Evolutionary conservation across 345 rosid species (phyloP), one percentile per base, ranked within the genome.

Genomic region (Citrus sp.): DNA sequence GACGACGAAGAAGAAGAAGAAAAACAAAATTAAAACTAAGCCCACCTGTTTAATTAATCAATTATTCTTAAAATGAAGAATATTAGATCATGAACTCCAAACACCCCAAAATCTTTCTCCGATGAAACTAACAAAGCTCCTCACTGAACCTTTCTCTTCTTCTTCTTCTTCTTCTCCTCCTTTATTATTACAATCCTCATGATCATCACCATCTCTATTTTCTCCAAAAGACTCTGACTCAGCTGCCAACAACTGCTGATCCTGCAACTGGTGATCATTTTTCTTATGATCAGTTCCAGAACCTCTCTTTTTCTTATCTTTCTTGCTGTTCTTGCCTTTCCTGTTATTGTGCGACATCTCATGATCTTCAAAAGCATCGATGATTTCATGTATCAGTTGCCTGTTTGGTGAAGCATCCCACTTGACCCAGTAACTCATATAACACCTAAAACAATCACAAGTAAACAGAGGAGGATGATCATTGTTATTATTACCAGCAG

Each of bases 351-450:
- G 65, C 60, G 16, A 18, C 76, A 69, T 58, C 73, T 88, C 80
- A 22, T 77, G 84, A 10, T 90, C 95, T 81, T 94, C 98, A 16
- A 76, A 89, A 63, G 91, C 92, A 74, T 94, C 98, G 77, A 92
- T 89, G 78, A 92, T 89, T 76, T 92, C 90, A 12, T 94, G 97
- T 55, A 94, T 94, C 22, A 91, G 89, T 73, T 94, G 88, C n/a
- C 95, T 87, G 69, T 87, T 91, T 7, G 95, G 93, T 2, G 98
- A 94, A 19, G 87, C 73, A 78, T 92, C 98, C 98, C 98, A 94
- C 75, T 92, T 80, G 76, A 84, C 87, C 97, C 98, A 94, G 82
- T 87, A 94, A 76, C 93, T 89, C 82, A 84, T 91, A 74, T 94
- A 94, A 73, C 98, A 94, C 78, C 87, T 76, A 70, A 94, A 94